A percentile compares a stretch with the other conserved stretches of the same genome.
Evolutionary conservation across 345 rosid species (phyloP).

Genomic region (Acer campestre): DNA sequence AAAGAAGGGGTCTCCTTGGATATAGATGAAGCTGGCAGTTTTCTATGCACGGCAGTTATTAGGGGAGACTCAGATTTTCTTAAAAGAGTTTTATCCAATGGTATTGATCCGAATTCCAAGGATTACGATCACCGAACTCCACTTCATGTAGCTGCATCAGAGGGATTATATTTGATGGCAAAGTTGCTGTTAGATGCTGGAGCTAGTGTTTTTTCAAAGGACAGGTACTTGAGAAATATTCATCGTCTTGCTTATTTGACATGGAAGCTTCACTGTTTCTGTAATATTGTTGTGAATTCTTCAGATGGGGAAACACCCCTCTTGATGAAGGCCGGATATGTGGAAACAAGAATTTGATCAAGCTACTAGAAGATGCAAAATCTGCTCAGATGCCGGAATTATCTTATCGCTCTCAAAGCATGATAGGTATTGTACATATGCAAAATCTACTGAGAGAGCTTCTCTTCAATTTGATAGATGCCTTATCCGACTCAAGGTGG

Average conservation of each 20-base stretch:
- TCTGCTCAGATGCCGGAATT: constrained; percentile 41
- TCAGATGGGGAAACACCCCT: constrained; percentile 91
- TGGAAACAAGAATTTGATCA: constrained; percentile 85
- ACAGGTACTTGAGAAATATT: constrained; percentile 51
- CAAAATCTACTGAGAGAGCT: background rate
- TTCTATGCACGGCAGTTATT: constrained; percentile 63
- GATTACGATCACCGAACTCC: constrained; percentile 93
- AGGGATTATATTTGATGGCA: constrained; percentile 77
- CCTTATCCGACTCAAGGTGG: background rate
- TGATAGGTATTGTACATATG: constrained; percentile 45
- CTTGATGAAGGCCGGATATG: constrained; percentile 67
- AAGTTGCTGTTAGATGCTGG: constrained; percentile 80
- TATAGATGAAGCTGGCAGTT: constrained; percentile 75
- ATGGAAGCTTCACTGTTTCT: background rate
- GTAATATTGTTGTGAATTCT: constrained; percentile 3
- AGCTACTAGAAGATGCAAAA: constrained; percentile 72
- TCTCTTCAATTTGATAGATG: background rate
- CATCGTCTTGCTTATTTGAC: background rate
- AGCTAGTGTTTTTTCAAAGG: constrained; percentile 73
- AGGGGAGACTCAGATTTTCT: constrained; percentile 82
- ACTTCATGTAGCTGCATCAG: constrained; percentile 91
- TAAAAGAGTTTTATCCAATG: constrained; percentile 64
- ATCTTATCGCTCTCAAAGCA: constrained; percentile 32
- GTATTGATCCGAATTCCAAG: constrained; percentile 79
- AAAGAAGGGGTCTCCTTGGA: constrained; percentile 68